phyloP scores from a whole-genome alignment of 2,329 filamentous ascomycete species.

The Magnaporthiopsis poae region DNA sequence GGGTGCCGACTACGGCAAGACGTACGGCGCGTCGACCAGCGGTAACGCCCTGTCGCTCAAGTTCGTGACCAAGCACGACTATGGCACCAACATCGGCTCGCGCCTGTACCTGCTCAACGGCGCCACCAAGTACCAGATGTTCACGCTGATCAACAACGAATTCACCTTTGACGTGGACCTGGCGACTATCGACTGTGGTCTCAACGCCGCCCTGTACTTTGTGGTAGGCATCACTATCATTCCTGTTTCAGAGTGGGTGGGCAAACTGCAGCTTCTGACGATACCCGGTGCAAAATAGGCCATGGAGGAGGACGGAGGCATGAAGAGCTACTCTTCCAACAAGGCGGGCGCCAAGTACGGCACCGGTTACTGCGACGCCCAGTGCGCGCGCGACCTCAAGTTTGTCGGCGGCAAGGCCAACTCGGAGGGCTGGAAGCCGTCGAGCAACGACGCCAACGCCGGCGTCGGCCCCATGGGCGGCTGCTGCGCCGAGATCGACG shows the following conservation, averaged over 20 bases:
- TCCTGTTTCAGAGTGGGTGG: no score
- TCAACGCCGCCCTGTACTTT: conserved; percentile 34
- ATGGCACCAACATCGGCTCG: conserved; percentile 28
- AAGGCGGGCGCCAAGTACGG: conserved; percentile 40
- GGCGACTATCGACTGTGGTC: conserved; percentile 51
- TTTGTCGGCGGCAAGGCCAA: conserved; percentile 36
- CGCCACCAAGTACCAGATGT: conserved; percentile 30
- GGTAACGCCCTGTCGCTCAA: conserved; percentile 35
- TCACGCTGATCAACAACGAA: conserved; percentile 50
- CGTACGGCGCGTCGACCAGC: conserved; percentile 34
- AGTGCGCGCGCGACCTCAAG: conserved; percentile 37
- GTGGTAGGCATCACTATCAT: neutral
- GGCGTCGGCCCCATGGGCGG: conserved; percentile 39
- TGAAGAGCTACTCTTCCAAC: conserved; percentile 35
- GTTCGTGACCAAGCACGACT: conserved; percentile 36
- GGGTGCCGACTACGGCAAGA: conserved; percentile 30
- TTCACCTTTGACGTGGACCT: conserved; percentile 58
- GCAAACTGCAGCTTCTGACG: neutral
- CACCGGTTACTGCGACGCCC: conserved; percentile 42
- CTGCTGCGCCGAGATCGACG: conserved; percentile 49
- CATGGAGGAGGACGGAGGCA: conserved; percentile 43
- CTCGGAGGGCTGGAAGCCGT: conserved; percentile 34
- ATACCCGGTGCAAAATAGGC: conserved; percentile 14
- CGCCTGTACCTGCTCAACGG: conserved; percentile 24
- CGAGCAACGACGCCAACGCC: conserved; percentile 39